Base-by-base conservation (phyloP, 1,139 yeast species). In the Geotrichum histeridarum region DNA sequence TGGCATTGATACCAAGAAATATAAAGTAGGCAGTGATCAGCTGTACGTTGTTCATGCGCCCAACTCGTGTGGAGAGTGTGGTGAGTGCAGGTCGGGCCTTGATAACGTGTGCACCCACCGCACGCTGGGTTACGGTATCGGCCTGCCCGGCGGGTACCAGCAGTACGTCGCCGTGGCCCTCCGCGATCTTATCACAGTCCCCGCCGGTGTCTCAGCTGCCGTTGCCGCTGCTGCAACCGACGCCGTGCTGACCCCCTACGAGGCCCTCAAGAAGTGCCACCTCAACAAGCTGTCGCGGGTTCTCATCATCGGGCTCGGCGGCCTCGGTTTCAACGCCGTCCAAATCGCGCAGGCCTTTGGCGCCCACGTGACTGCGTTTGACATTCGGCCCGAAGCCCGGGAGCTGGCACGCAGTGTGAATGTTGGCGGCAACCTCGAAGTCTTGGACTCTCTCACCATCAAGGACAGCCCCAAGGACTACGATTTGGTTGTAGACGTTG, bases 191-290 rank as follows among this genome's bases (percentile, higher is more conserved):
- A 50, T 61, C 35, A 74, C 9, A 69, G 77, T 79, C 56, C 81
- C 82, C 9, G 80, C 77, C 8, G 71, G 70, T 2, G 77, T 79
- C 2, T 61, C 73, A 14, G 76, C 70, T 56, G 80, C 68, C 49
- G 70, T 67, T 17, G 82, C 82, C 0, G 82, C 82, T 0, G 77
- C 75, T 7, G 70, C 80, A 11, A 73, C 79, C 6, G 82, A 78
- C 60, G 77, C 81, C 1, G 78, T 77, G 1, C 69, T 78, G 58
- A 78, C 82, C 0, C 81, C 82, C 6, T 77, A 69, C 65, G 81
- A 77, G 61, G 80, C 81, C 4, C 70, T 78, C 48, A 72, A 69
- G 53, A 49, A 50, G 59, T 77, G 75, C 5, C 69, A 64, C 48
- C 63, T 65, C 30, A 53, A 48, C 9, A 77, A 80, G 11, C 66